Percentiles rank a stretch among this genome's conserved stretches.
These are phyloP conservation scores for Podosphaera leucotricha DNA, from an alignment of 2,329 filamentous ascomycete genomes.

Conservation along the genomic window DNA sequence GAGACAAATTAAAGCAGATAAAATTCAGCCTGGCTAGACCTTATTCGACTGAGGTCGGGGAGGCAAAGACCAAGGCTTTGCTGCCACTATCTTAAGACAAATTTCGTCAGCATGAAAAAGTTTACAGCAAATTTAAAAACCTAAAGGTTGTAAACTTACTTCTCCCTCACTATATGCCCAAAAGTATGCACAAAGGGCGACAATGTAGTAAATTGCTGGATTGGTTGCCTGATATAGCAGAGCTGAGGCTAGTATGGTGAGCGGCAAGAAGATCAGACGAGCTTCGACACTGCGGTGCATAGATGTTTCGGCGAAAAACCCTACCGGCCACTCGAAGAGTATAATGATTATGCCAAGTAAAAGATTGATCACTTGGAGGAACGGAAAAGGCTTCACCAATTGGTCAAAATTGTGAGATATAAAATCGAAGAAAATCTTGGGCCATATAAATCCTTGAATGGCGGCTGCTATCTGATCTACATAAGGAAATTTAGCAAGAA, in stretches of 20 bases:
- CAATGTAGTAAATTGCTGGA: slow-evolving; percentile 70
- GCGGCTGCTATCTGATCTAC: slow-evolving; percentile 69
- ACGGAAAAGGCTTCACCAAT: slow-evolving; percentile 67
- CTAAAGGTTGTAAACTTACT: slow-evolving; percentile 28
- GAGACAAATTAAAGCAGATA: no score
- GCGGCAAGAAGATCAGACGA: slow-evolving; percentile 58
- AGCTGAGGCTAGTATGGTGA: slow-evolving; percentile 48
- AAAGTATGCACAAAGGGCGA: slow-evolving; percentile 73
- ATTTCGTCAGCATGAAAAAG: slow-evolving; percentile 2
- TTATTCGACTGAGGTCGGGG: slow-evolving; percentile 8
- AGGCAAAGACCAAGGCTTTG: slow-evolving; percentile 13
- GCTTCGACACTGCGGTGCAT: slow-evolving; percentile 77
- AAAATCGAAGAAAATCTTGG: slow-evolving; percentile 97
- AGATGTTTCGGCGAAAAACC: slow-evolving; percentile 47
- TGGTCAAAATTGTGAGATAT: slow-evolving; percentile 71
- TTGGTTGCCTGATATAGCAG: slow-evolving; percentile 87
- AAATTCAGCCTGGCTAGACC: slow-evolving; percentile 2
- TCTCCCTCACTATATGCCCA: slow-evolving; percentile 97
- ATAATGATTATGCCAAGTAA: slow-evolving; percentile 56
- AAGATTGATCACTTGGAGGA: slow-evolving; percentile 77
- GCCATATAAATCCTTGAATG: slow-evolving; percentile 86
- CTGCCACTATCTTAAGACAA: slow-evolving; percentile 9
- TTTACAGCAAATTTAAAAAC: background rate
- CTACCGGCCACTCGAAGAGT: slow-evolving; percentile 78
- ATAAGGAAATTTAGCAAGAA: slow-evolving; percentile 2